A percentile compares a stretch with the other conserved stretches of the same genome.
These are phyloP conservation scores for Colletotrichum cordylinicola DNA, from an alignment of 2,329 filamentous ascomycete species.

Conservation along the genomic window DNA sequence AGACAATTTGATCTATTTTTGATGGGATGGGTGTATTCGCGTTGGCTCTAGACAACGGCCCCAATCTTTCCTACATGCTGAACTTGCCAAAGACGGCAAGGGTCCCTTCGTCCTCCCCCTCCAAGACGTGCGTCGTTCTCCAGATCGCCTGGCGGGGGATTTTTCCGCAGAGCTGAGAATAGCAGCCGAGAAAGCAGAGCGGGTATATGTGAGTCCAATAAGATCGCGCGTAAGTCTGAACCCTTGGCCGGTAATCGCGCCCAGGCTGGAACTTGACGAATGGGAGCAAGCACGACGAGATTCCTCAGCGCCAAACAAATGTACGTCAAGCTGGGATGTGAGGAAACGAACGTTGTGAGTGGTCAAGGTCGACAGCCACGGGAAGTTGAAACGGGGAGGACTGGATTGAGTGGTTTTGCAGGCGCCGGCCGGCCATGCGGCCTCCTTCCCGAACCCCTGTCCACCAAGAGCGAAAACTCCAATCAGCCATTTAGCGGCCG, in stretches of 20 bases:
- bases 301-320: slow-evolving; percentile 17
- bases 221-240: neutral
- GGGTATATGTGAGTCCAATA: slow-evolving; percentile 3
- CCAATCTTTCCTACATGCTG: neutral
- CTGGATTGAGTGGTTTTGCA: slow-evolving; percentile 13
- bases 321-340: neutral
- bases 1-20: neutral
- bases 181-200: neutral
- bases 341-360: neutral
- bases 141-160: slow-evolving; percentile 1
- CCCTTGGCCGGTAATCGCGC: neutral
- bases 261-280: neutral
- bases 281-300: neutral
- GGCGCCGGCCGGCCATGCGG: slow-evolving; percentile 17
- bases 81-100: neutral
- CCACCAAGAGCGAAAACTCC: neutral
- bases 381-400: neutral
- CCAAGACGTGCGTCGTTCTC: neutral
- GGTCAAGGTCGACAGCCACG: neutral
- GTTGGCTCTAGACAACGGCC: neutral
- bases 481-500: slow-evolving; percentile 1
- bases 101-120: neutral
- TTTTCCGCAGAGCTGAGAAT: neutral
- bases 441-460: neutral
- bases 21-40: neutral